Base-by-base conservation (phyloP, 140 eudicot species). In the Flaveria floridana region DNA sequence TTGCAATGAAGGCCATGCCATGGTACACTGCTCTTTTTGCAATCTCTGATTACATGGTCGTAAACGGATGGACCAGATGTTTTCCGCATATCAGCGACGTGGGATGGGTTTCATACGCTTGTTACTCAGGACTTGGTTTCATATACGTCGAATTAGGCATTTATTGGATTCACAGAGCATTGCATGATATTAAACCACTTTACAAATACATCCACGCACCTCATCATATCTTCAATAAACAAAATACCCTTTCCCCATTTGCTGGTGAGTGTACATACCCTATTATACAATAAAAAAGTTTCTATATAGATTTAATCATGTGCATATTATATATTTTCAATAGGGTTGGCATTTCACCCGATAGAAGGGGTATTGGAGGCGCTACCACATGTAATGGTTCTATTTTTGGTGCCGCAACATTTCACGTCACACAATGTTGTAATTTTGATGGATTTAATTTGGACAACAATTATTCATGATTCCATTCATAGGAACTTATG, bases 1-100 rank as follows among this genome's bases (percentile, higher is more conserved):
- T 91, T 25, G 90, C 97, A 52, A 88, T 91, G 97, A 91, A 88
- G 85, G 96, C 96, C 10, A 91, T 91, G 96, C 97, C 97, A 65
- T 79, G 86, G 85, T 88, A 88, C 74, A 37, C 66, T 64, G 82
- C 73, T 69, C 92, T 88, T 72, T 92, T 92, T 2, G 74, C 97
- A 2, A 2, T 88, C 28, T 91, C 97, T 0, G 97, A 91, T 73
- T 83, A 85, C 89, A 67, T 91, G 91, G 58, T 91, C 20, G 97
- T 89, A 78, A 80, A 81, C 56, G 97, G 97, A 48, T 91, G 97
- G 97, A 91, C 89, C 0, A 85, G 72, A 66, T 91, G 97, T 67
- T 85, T 85, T 75, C 39, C 89, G 2, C 78, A 86, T 21, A 87
- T 91, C 68, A 82, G 75, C 4, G 96, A 89, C 14, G 89, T 91